Base-by-base conservation (phyloP, 169 alveolate genomes). In the Plasmodium gallinaceum region DNA sequence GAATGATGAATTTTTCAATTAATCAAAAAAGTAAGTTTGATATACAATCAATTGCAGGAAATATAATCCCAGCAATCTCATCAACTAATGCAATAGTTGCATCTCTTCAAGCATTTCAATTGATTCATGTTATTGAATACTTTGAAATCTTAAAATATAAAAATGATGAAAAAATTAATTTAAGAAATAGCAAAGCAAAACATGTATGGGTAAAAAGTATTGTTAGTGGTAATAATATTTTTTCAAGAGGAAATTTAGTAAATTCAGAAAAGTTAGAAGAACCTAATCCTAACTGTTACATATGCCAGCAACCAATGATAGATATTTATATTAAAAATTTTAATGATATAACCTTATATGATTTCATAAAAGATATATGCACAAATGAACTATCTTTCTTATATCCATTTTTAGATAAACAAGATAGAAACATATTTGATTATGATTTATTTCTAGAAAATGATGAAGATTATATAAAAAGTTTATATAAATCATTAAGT, bases 11-110 rank as follows among this genome's bases (percentile, higher is more conserved):
- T 87, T 98, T 97, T 91, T 88, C 93, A 46, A 95, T 98, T 39
- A 92, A 92, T 52, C 94, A 92, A 46, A 89, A 92, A 87, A 92
- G 94, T 75, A 88, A 93, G 32, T 95, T 95, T 92, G 93, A 93
- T 74, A 88, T 97, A 16, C 98, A 98, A 74, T 96, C 98, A 43
- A 98, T 98, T 20, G 99, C 99, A 8, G 99, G 99, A n/a, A 96
- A 98, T 69, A 98, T 98, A 51, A 95, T 97, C 4, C 99, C 99
- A 0, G 99, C 99, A 24, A 95, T 98, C 54, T 98, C 99, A 4
- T 95, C 98, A 39, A 97, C 99, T 2, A 98, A 98, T 94, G 98
- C 99, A 0, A 95, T 98, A 9, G 98, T 97, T 20, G 98, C 99
- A 65, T 97, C 98, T 0, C 78, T 96, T 5, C 98, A 98, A 93